A percentile compares a stretch with the other conserved stretches of the same genome.
These are phyloP conservation scores for Urtica urens DNA, from an alignment of 306 rosid species.

Conservation along the genomic window DNA sequence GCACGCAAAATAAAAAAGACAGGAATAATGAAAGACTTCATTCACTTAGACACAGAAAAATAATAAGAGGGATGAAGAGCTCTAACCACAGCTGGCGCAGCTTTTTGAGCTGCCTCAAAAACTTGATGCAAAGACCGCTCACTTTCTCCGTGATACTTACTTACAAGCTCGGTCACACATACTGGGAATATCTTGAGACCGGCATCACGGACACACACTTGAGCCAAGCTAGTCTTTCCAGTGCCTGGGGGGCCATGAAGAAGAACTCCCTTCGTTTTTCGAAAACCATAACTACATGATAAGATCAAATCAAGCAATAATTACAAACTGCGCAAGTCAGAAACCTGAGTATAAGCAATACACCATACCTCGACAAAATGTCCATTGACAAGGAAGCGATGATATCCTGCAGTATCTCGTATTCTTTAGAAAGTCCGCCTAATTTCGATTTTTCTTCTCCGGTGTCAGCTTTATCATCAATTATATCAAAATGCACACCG, in stretches of 20 bases:
- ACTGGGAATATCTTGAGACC: constrained; percentile 60
- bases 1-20: too few relatives aligned
- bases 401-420: constrained; percentile 50
- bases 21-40: too few relatives aligned
- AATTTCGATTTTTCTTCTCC: constrained; percentile 26
- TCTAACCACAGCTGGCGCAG: constrained; percentile 89
- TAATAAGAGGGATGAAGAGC: constrained; percentile 22
- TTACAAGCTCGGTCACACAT: constrained; percentile 75
- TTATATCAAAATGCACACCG: constrained; percentile 18
- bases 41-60: too few relatives aligned
- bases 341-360: background rate
- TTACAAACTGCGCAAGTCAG: too few relatives aligned
- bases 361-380: constrained; percentile 55
- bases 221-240: constrained; percentile 85
- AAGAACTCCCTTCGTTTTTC: constrained; percentile 76
- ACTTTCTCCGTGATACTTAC: constrained; percentile 75
- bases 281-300: constrained; percentile 63
- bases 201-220: constrained; percentile 52
- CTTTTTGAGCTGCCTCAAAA: constrained; percentile 63
- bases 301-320: too few relatives aligned
- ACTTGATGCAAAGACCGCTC: constrained; percentile 55
- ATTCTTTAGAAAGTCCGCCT: constrained; percentile 82
- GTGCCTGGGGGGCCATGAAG: constrained; percentile 97
- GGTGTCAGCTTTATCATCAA: constrained; percentile 23
- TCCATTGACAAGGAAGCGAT: constrained; percentile 41